Evolutionary conservation across 2,329 filamentous ascomycete species (phyloP), one percentile per base, ranked within the genome.

Genomic region (Didymella glomerata): DNA sequence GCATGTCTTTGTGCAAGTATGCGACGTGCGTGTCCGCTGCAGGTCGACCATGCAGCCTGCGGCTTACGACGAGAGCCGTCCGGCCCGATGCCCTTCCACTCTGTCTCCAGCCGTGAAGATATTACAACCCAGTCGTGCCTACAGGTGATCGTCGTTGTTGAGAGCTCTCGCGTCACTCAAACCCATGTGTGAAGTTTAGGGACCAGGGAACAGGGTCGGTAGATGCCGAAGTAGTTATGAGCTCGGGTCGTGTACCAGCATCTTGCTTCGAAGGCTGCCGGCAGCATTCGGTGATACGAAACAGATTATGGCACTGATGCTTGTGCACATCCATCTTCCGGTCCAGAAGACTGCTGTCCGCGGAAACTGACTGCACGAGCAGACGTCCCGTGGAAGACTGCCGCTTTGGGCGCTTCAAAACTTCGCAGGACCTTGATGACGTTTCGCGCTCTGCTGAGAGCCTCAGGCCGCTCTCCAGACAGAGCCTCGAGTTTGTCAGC

Each of bases 51-150:
- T 36, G 32, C 32, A 36, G 32, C 32, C 32, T 36, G 32, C 16
- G 4, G 14, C 30, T 32, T 16, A 32, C 16, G 32, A 36, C 32
- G 32, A 36, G 32, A 6, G 32, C 32, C 30, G 16, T 36, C 32
- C 50, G 46, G 46, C 40, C 50, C 56, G 50, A 50, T 32, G 32
- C 27, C 46, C 40, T 34, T 25, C 13, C 48, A 46, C 32, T 47
- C 24, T 44, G 25, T 46, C 46, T 30, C 40, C 4, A 46, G 32
- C 20, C 30, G 40, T 32, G 11, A 49, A 0, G 32, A 49, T 14
- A 27, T 5, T 36, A 36, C 14, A 36, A n/a, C 16, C 16, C 6
- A 36, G 32, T 36, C 32, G 32, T n/a, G 16, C 5, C 32, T 14
- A 11, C 38, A 22, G 5, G 28, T n/a, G 47, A 36, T 22, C 20